Evolutionary conservation across 345 rosid genomes (phyloP).

Genomic region (Conringia planisiliqua): DNA sequence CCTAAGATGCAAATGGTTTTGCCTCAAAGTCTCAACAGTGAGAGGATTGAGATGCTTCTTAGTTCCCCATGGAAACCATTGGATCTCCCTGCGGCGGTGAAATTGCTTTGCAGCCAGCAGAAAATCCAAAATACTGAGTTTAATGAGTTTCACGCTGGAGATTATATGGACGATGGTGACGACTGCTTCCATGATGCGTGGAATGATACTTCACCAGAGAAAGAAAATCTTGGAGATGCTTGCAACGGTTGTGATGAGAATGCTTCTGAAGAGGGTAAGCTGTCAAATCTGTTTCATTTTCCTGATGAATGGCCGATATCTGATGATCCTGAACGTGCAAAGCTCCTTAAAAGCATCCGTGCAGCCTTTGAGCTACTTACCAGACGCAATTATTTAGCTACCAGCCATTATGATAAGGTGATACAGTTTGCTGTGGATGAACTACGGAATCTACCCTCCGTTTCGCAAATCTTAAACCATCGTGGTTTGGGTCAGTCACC

Average conservation of each 20-base stretch:
- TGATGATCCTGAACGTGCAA: conserved; percentile 69
- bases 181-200: conserved; percentile 77
- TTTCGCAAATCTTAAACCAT: conserved; percentile 58
- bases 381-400: conserved; percentile 71
- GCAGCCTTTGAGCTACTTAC: conserved; percentile 65
- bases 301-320: conserved; percentile 67
- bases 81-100: conserved; percentile 60
- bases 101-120: conserved; percentile 50
- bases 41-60: conserved; percentile 72
- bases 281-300: conserved; percentile 33
- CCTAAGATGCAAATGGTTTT: conserved; percentile 69
- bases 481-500: conserved; percentile 64
- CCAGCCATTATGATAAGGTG: conserved; percentile 76
- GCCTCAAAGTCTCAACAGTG: conserved; percentile 65
- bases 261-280: conserved; percentile 42
- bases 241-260: conserved; percentile 40
- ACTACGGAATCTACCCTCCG: conserved; percentile 62
- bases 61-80: conserved; percentile 81
- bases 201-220: conserved; percentile 64
- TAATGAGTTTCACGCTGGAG: conserved; percentile 40
- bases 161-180: conserved; percentile 45
- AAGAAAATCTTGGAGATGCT: conserved; percentile 43
- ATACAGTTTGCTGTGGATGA: conserved; percentile 69
- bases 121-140: conserved; percentile 42
- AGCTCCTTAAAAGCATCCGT: conserved; percentile 75